These are phyloP conservation scores for Baorangia bicolor DNA, from an alignment of 768 basidiomycete genomes.

Conservation along the genomic window DNA sequence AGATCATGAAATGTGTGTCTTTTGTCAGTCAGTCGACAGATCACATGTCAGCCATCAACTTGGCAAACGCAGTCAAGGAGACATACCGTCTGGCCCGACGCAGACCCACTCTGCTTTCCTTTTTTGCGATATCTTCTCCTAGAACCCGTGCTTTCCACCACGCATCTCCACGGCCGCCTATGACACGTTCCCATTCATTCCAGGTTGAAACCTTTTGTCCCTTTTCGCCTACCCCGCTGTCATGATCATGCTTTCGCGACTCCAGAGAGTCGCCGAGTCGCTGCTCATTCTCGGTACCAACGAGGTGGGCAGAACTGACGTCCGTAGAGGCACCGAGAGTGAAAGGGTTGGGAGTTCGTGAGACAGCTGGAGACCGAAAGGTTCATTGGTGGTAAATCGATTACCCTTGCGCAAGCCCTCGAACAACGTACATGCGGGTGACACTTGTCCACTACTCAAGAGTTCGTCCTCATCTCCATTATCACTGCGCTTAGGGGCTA, in stretches of 20 bases:
- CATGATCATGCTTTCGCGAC: neutral
- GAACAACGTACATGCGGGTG: constrained; percentile 56
- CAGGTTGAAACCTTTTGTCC: constrained; percentile 49
- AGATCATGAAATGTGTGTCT: constrained; percentile 70
- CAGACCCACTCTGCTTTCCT: constrained; percentile 7
- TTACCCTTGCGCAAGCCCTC: constrained; percentile 1
- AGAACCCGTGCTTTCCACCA: constrained; percentile 20
- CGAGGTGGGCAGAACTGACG: constrained; percentile 27
- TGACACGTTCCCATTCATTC: constrained; percentile 37
- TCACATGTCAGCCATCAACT: neutral
- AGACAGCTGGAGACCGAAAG: constrained; percentile 18
- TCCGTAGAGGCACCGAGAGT: constrained; percentile 31
- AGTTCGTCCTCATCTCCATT: constrained; percentile 59
- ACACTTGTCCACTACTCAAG: constrained; percentile 77
- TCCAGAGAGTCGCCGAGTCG: constrained; percentile 4
- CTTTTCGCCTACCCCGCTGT: neutral
- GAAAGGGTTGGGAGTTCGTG: constrained; percentile 23
- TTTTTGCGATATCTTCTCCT: constrained; percentile 13
- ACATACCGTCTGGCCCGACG: constrained; percentile 30
- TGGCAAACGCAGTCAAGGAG: neutral
- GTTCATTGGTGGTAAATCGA: constrained; percentile 7
- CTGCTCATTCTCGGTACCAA: constrained; percentile 16
- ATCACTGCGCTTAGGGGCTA: constrained; percentile 12
- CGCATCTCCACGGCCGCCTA: constrained; percentile 12
- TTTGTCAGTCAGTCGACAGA: constrained; percentile 25